Base-by-base conservation (phyloP, 164 flowering plant genomes). In the Tetracentron sinense region DNA sequence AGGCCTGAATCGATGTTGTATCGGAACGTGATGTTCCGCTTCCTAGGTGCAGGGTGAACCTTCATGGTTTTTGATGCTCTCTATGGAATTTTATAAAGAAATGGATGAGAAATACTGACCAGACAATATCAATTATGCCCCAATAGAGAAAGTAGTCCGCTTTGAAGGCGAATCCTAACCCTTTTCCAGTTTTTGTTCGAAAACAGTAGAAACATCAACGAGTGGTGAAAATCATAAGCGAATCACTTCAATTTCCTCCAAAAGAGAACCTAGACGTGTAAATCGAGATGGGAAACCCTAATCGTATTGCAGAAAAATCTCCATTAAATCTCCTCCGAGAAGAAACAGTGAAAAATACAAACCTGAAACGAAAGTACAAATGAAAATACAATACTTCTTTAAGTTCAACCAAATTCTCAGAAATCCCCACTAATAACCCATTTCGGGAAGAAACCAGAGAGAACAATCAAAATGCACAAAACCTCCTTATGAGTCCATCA, bases 21-120 rank as follows among this genome's bases (percentile, higher is more conserved):
- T 47, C 60, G 83, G 63, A 82, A 58, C 22, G 82, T 65, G 65
- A 83, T 74, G 82, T 75, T 85, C 25, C 89, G 71, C 67, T 77
- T 82, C 66, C 64, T 80, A 28, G 85, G 81, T 25, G 73, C 23
- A 0, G 92, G 88, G 20, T 79, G 86, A 20, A 80, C 81, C 78
- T 69, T 75, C 78, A 75, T 75, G 65, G 52, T 53, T 54, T 38
- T 57, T 57, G 28, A 26, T 1, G 38, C 14, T 23, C 19, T 38
- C 20, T 16, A 58, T 20, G n/a, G 60, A 29, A n/a, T n/a, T n/a
- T 35, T 28, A 35, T 3, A 38, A 16, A 38, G 1, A 16, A 2
- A 12, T 8, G 14, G 44, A 38, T 4, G 15, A 38, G 44, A 33
- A 33, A 16, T 8, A 38, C 15, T 8, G 14, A 8, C 44, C 38